phyloP scores from a whole-genome alignment of 257 asterid species.

The Thymus mandschuricus region DNA sequence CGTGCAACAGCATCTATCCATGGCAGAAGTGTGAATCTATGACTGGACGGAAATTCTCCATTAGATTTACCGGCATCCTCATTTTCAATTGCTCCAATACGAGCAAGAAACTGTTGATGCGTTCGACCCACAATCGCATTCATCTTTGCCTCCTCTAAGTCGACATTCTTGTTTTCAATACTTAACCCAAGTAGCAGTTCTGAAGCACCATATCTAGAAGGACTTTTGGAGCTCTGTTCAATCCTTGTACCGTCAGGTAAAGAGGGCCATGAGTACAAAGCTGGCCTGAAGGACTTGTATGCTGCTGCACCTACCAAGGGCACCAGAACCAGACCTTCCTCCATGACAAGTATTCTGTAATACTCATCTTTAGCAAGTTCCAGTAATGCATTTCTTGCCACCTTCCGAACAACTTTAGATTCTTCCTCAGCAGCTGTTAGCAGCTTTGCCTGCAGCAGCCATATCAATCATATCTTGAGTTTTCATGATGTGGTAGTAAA shows the following conservation, averaged over 20 bases:
- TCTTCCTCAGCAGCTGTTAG: slow-evolving; percentile 51
- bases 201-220: slow-evolving; percentile 82
- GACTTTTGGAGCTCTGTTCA: slow-evolving; percentile 53
- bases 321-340: slow-evolving; percentile 79
- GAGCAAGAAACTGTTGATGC: slow-evolving; percentile 84
- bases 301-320: slow-evolving; percentile 84
- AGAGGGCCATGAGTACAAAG: slow-evolving; percentile 82
- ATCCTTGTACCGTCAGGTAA: slow-evolving; percentile 81
- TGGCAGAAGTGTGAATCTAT: slow-evolving; percentile 69
- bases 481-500: slow-evolving; percentile 1
- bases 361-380: slow-evolving; percentile 81
- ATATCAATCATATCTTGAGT: slow-evolving; percentile 17
- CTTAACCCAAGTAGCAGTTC: slow-evolving; percentile 71
- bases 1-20: slow-evolving; percentile 83
- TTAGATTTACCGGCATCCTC: slow-evolving; percentile 53
- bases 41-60: slow-evolving; percentile 33
- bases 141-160: slow-evolving; percentile 67
- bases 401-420: slow-evolving; percentile 61
- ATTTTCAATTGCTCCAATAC: slow-evolving; percentile 76
- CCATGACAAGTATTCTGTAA: slow-evolving; percentile 67
- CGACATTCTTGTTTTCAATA: slow-evolving; percentile 42
- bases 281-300: slow-evolving; percentile 70
- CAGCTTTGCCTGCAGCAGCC: slow-evolving; percentile 67
- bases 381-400: slow-evolving; percentile 66
- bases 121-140: slow-evolving; percentile 72